Evolutionary conservation across 306 rosid species (phyloP).

Genomic region (Pyrus betulifolia): DNA sequence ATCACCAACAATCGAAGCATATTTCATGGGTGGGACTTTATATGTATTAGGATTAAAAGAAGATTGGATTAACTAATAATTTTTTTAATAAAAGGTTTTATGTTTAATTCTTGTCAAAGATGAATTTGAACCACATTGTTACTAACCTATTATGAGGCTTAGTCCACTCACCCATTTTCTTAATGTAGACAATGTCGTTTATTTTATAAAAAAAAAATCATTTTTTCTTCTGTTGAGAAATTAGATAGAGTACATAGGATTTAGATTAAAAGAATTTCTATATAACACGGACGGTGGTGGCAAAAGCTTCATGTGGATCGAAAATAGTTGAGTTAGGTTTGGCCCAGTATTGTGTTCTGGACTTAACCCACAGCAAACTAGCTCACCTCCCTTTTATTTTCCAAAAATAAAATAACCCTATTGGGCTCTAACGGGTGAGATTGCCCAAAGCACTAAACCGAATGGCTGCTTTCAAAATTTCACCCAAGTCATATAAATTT

Average conservation of each 20-base stretch:
- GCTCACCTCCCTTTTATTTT: neutral
- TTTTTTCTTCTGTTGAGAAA: neutral
- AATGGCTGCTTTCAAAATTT: neutral
- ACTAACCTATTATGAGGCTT: accelerated
- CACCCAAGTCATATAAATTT: neutral
- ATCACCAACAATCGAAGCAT: too few species aligned
- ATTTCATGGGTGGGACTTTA: too few species aligned
- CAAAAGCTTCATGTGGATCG: neutral
- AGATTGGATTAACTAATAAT: too few species aligned
- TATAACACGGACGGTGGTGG: neutral
- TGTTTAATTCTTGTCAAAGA: too few species aligned
- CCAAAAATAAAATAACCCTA: neutral
- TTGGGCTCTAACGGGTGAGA: neutral
- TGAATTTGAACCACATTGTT: too few species aligned
- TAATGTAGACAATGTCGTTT: too few species aligned
- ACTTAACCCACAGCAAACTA: neutral
- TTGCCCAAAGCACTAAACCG: neutral
- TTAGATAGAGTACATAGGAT: too few species aligned
- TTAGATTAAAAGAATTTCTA: neutral
- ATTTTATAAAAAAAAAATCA: too few species aligned
- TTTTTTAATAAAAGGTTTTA: too few species aligned
- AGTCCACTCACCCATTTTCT: too few species aligned
- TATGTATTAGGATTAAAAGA: too few species aligned
- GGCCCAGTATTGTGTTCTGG: neutral
- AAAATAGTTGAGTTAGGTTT: neutral